Evolutionary conservation across 345 rosid genomes (phyloP), one percentile per base, ranked within the genome.

Genomic region (Trapa incisa): DNA sequence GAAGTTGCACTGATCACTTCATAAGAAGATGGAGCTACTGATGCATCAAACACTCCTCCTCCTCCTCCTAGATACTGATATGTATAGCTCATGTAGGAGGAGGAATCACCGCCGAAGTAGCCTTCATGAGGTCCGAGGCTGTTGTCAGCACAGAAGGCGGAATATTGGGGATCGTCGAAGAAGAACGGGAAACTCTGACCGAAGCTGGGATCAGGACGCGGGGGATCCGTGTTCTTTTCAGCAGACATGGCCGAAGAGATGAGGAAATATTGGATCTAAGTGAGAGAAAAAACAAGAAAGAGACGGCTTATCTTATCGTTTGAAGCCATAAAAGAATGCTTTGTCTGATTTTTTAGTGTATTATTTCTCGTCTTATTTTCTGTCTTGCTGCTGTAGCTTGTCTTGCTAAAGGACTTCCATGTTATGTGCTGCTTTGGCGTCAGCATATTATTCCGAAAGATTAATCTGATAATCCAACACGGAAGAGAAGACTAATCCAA

Each of bases 11-110:
- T 73, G 17, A 74, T 41, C 6, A 70, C 77, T 53, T 80, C 82
- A 37, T 82, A 74, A 37, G 86, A 78, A 6, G 84, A 83, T 57
- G 78, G 73, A 65, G 33, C 64, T 22, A 22, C 29, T 16, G 84
- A 70, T 69, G 77, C 50, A 73, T 78, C 80, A 45, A 80, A 76
- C 70, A 76, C 73, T 50, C 75, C 83, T 66, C 29, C 29, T 22
- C 75, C 73, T 39, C 76, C 71, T 56, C 75, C 83, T 57, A 75
- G 72, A 32, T 80, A 74, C 71, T 61, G 76, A 61, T 76, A 82
- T 13, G 77, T 64, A 80, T 80, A 82, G 79, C 71, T 78, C 71
- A 67, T 70, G 52, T 66, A 70, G 0, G 78, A 68, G 41, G 79
- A 72, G 66, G 36, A 29, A 35, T 13, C 63, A 11, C 38, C 63